Evolutionary conservation across 1,139 yeast genomes (phyloP), one percentile per base, ranked within the genome.

Genomic region (Suhomyces wounanorum): DNA sequence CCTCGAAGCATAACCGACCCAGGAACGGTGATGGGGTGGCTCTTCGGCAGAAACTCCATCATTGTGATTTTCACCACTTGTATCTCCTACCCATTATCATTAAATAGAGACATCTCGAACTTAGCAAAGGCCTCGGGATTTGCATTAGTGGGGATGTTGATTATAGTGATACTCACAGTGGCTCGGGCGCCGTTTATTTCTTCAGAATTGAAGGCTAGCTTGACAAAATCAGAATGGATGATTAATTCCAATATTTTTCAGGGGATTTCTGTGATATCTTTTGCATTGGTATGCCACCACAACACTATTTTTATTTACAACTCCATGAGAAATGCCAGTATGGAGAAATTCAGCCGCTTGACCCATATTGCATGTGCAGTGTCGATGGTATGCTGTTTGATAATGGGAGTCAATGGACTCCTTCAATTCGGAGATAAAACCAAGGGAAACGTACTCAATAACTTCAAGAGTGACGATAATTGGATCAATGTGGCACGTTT

Each of bases 281-380:
- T 92, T 72, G 96, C 98, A 6, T 79, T 92, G 59, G 98, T 92
- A 3, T 92, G 98, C 64, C 98, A 92, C 63, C 98, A 92, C 66
- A 92, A 92, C 64, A 89, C 97, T 0, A 82, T 92, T 40, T 86
- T 91, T 61, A 92, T 92, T 42, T 92, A 86, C 69, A 90, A 89
- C 62, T 89, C 97, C 0, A 78, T 92, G 62, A 80, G 79, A 56
- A 82, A 82, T 31, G 94, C 96, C 3, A 84, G 96, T 2, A 67
- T 89, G 60, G 84, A 83, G 54, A 77, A 92, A 55, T 92, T 92
- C 64, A 78, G 87, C 43, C 77, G 73, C 40, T 80, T 92, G 36
- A 91, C 97, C 0, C 98, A 92, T 63, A 79, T 89, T 56, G 89
- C 96, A 8, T 89, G 96, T 50, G 77, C 83, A 8, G 83, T 91